Base-by-base conservation (phyloP, 208 protist species). In the Angomonas ambiguus region DNA sequence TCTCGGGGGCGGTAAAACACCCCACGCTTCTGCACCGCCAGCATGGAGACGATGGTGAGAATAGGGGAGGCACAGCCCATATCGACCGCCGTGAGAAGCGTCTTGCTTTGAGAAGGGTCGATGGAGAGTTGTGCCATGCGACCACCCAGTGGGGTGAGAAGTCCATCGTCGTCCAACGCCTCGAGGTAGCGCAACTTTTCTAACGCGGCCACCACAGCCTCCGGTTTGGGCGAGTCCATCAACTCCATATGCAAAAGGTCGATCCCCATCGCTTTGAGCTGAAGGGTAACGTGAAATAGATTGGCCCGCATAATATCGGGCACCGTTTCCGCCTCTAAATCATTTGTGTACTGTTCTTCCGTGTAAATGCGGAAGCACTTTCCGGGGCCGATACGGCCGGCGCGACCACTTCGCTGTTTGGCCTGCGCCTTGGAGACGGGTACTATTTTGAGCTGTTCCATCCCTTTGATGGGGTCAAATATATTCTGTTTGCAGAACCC, bases 51-150 rank as follows among this genome's bases (percentile, higher is more conserved):
- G 71, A 99, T 96, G 1, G 97, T 99, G 11, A 99, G 79, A 25
- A 99, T 95, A 41, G 99, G 98, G 66, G 98, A 97, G 2, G 86
- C 79, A 85, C 98, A 99, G 16, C 97, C 96, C 6, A 98, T 76
- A 63, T 99, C 97, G 10, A 98, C 92, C 2, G 93, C 91, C 0
- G 92, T 93, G 55, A 99, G 97, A 0, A 99, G 85, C 66, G 98
- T 98, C 82, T 99, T 99, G 55, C 96, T 97, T 55, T 99, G 83
- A 30, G 86, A 97, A 16, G 98, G 98, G 66, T 99, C 98, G 33
- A 99, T 92, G 31, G 98, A 98, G 56, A 99, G 98, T 79, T 99
- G 94, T 25, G 98, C 98, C 98, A 99, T 99, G 65, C 96, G 94
- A 61, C 97, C 87, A n/a, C 98, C 98, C 3, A 99, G 80, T 20